These are phyloP conservation scores for Salix exigua DNA, from an alignment of 345 rosid genomes.

Conservation along the genomic window DNA sequence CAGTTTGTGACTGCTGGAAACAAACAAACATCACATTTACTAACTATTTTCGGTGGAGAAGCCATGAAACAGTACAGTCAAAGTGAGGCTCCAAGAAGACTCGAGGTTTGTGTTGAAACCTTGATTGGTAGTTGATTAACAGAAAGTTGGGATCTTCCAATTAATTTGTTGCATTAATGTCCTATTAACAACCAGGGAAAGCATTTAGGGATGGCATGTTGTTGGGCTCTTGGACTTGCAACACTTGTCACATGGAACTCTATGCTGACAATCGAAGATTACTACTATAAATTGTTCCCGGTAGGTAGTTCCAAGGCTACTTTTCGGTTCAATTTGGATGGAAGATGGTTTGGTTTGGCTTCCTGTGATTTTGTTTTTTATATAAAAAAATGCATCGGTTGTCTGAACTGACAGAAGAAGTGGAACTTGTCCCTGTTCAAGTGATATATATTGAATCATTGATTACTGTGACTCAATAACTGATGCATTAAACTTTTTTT, in stretches of 20 bases:
- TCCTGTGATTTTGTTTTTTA: too few relatives aligned
- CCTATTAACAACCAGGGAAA: conserved; percentile 49
- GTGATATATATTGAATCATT: neutral
- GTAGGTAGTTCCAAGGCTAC: conserved; percentile 21
- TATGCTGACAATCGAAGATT: conserved; percentile 77
- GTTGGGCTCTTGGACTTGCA: conserved; percentile 82
- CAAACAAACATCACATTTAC: neutral
- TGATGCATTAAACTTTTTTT: too few relatives aligned
- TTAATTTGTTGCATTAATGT: neutral
- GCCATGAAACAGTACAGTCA: conserved; percentile 3
- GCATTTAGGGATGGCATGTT: conserved; percentile 47
- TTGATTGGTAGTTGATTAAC: neutral
- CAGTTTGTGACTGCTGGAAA: too few relatives aligned
- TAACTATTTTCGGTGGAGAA: neutral
- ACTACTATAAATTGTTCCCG: conserved; percentile 62
- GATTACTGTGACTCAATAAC: too few relatives aligned
- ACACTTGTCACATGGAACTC: conserved; percentile 81
- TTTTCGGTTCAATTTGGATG: too few relatives aligned
- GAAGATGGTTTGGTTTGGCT: too few relatives aligned
- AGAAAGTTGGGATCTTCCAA: neutral
- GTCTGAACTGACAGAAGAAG: neutral
- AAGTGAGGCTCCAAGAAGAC: conserved; percentile 28
- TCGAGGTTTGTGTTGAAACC: conserved; percentile 32
- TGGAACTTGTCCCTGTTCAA: neutral
- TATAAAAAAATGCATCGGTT: neutral